Conservation (phyloP, 305 asterid species). For the Fraxinus baroniana region DNA sequence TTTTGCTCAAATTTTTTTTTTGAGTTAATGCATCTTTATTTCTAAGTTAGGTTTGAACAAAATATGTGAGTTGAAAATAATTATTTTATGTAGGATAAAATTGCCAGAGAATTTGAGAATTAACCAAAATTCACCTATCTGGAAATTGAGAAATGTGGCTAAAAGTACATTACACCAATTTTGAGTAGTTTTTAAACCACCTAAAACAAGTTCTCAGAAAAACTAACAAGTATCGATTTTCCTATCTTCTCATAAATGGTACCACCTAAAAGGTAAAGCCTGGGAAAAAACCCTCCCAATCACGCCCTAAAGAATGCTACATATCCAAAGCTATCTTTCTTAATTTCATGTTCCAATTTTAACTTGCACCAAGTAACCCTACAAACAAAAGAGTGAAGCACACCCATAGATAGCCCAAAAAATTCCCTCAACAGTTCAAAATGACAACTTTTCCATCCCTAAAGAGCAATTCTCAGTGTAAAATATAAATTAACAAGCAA, state of each 20-base stretch:
- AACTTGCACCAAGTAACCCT: not conserved
- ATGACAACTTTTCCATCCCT: not conserved
- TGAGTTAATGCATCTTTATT: not conserved
- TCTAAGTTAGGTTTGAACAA: not conserved
- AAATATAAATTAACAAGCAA: not conserved
- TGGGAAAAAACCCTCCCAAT: not conserved
- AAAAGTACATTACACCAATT: not conserved
- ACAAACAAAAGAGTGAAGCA: not conserved
- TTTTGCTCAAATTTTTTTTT: no score
- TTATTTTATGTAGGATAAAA: not conserved
- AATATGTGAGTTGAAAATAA: no score
- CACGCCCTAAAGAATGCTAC: not conserved
- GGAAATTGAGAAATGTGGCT: not conserved
- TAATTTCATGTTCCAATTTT: not conserved
- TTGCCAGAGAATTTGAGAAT: not conserved
- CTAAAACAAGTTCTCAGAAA: not conserved
- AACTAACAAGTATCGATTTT: not conserved
- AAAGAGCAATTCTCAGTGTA: not conserved
- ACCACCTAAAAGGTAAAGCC: not conserved
- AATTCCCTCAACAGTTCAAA: not conserved
- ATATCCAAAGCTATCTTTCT: not conserved
- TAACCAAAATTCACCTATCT: not conserved
- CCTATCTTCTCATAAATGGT: not conserved
- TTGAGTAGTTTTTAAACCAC: not conserved
- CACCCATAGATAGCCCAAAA: not conserved